Conservation (phyloP, 805 yeast genomes). For the Dipodascus geniculatus region DNA sequence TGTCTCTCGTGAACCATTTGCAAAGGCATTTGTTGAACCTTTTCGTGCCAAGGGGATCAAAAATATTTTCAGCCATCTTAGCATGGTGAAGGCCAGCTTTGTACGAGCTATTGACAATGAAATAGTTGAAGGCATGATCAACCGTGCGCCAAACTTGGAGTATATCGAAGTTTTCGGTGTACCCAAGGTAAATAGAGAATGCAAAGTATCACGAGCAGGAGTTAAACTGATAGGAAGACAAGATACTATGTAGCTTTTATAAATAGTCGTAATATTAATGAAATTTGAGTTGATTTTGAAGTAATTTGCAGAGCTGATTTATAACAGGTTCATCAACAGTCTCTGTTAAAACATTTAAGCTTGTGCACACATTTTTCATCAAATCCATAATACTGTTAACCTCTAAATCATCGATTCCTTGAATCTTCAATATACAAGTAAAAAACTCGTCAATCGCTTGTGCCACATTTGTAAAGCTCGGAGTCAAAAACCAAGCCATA, state of each 20-base stretch:
- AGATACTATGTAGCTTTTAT: conserved; percentile 31
- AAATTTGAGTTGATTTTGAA: neutral
- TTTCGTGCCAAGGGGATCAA: neutral
- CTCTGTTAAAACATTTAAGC: too few relatives aligned
- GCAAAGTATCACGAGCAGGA: conserved; percentile 33
- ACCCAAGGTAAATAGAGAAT: conserved; percentile 17
- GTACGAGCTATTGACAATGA: conserved; percentile 65
- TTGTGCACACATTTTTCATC: neutral
- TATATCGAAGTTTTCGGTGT: conserved; percentile 70
- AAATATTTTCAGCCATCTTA: conserved; percentile 27
- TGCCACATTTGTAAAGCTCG: neutral
- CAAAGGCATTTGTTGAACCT: conserved; percentile 27
- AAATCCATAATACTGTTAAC: neutral
- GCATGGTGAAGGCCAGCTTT: conserved; percentile 68
- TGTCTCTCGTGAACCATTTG: conserved; percentile 19
- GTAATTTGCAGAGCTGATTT: neutral
- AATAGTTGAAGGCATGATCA: conserved; percentile 43
- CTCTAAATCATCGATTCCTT: neutral
- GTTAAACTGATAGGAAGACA: conserved; percentile 65
- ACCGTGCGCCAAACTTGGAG: conserved; percentile 48
- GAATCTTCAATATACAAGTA: neutral
- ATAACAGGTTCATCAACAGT: neutral
- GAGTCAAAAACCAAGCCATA: neutral
- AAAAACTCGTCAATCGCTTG: neutral
- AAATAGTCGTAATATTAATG: neutral